Evolutionary conservation across 495 filamentous ascomycete species (phyloP).

Genomic region (Poronia punctata): DNA sequence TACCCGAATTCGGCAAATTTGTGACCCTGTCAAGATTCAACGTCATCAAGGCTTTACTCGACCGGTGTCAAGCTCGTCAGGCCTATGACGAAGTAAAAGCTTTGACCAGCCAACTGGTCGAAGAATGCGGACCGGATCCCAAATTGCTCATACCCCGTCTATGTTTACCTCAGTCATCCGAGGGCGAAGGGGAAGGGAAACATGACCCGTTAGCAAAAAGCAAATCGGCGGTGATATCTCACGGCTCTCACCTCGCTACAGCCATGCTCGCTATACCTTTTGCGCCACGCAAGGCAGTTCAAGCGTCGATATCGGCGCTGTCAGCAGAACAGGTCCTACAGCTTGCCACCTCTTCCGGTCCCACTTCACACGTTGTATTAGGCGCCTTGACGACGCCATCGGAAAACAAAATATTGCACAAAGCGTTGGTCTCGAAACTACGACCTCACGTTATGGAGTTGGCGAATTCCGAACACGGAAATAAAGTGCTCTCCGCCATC

Average conservation of each 20-base stretch:
- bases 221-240: slow-evolving; percentile 34
- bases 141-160: slow-evolving; percentile 49
- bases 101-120: slow-evolving; percentile 54
- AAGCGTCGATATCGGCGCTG: slow-evolving; percentile 34
- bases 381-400: slow-evolving; percentile 59
- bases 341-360: slow-evolving; percentile 31
- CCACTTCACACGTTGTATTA: slow-evolving; percentile 56
- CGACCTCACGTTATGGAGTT: slow-evolving; percentile 54
- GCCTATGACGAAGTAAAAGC: slow-evolving; percentile 49
- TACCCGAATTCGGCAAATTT: slow-evolving; percentile 61
- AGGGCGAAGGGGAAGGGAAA: slow-evolving; percentile 29
- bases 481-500: slow-evolving; percentile 71
- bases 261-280: slow-evolving; percentile 38
- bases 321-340: slow-evolving; percentile 27
- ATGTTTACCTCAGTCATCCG: slow-evolving; percentile 41
- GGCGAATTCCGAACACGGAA: slow-evolving; percentile 63
- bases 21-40: slow-evolving; percentile 67
- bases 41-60: slow-evolving; percentile 73
- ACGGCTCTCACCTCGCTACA: slow-evolving; percentile 37
- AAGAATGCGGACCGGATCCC: slow-evolving; percentile 50
- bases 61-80: slow-evolving; percentile 64
- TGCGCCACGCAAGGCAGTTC: slow-evolving; percentile 31
- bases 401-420: slow-evolving; percentile 48
- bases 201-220: slow-evolving; percentile 34
- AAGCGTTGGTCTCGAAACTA: slow-evolving; percentile 36